phyloP scores from a whole-genome alignment of 352 stramenopile species.

The Pythium pectinolyticum region DNA sequence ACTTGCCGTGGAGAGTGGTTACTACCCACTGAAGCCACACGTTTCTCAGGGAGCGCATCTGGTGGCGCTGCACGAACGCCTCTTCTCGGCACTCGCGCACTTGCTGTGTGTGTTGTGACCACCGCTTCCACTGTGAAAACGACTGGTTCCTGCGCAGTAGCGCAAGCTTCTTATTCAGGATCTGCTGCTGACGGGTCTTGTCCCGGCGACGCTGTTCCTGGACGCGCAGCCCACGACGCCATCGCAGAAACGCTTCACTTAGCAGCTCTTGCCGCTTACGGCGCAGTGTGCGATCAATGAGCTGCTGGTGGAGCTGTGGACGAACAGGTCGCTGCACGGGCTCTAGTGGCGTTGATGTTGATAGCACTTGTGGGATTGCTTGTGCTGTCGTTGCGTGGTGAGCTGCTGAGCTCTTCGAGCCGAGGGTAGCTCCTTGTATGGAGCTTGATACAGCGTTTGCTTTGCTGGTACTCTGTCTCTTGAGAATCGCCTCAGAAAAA shows the following conservation, averaged over 20 bases:
- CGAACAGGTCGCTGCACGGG: neutral
- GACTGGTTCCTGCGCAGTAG: conserved; percentile 34
- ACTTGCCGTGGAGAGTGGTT: neutral
- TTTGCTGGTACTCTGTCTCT: too few relatives aligned
- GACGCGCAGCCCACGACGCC: conserved; percentile 54
- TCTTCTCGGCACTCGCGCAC: conserved; percentile 29
- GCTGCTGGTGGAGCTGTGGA: conserved; percentile 49
- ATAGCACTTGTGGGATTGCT: neutral
- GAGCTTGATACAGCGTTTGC: too few relatives aligned
- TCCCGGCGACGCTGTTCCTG: conserved; percentile 41
- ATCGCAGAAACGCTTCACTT: conserved; percentile 45
- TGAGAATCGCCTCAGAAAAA: conserved; percentile 35
- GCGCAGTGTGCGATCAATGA: conserved; percentile 56
- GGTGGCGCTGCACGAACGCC: conserved; percentile 41
- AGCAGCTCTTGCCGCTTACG: conserved; percentile 43
- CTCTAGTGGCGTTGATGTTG: neutral
- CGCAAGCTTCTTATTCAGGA: conserved; percentile 23
- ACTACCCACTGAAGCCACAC: conserved; percentile 34
- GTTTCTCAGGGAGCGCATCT: conserved; percentile 18
- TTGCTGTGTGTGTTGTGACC: conserved; percentile 14
- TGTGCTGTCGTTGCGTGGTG: neutral
- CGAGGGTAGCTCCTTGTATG: too few relatives aligned
- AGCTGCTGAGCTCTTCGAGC: too few relatives aligned
- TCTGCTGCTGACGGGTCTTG: conserved; percentile 33
- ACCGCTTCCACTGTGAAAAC: conserved; percentile 42